Percentiles rank a stretch among this genome's conserved stretches.
These are phyloP conservation scores for Heteromeles arbutifolia DNA, from an alignment of 306 rosid genomes.

Conservation along the genomic window DNA sequence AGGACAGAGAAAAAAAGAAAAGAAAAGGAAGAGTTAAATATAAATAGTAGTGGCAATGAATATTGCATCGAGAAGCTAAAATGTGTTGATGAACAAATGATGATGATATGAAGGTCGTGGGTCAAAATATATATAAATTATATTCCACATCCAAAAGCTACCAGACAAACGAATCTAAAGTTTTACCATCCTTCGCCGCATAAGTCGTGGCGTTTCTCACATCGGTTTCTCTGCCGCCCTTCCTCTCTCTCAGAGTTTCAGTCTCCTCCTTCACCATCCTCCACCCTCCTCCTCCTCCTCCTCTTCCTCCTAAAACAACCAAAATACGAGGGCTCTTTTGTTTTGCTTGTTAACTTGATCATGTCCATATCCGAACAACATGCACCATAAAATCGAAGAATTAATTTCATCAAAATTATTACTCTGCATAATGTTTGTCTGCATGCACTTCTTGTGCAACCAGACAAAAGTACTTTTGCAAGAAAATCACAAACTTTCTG, in stretches of 20 bases:
- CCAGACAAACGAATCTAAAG: slow-evolving; percentile 54
- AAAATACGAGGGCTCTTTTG: slow-evolving; percentile 26
- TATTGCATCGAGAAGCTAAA: slow-evolving; percentile 39
- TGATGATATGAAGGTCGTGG: neutral
- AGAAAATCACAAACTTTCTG: slow-evolving; percentile 6
- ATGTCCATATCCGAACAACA: slow-evolving; percentile 16
- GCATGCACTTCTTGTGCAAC: neutral
- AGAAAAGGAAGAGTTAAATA: neutral
- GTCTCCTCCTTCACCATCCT: slow-evolving; percentile 3
- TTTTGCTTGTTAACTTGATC: slow-evolving; percentile 13
- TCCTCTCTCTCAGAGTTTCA: neutral
- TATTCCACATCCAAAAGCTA: slow-evolving; percentile 77
- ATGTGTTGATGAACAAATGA: slow-evolving; percentile 16
- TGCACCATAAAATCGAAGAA: slow-evolving; percentile 24
- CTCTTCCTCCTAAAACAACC: slow-evolving; percentile 19
- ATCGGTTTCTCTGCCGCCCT: slow-evolving; percentile 38
- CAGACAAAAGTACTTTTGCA: slow-evolving; percentile 25
- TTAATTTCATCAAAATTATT: neutral
- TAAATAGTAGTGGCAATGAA: neutral
- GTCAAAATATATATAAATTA: neutral
- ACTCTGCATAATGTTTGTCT: slow-evolving; percentile 10
- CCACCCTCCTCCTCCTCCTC: neutral
- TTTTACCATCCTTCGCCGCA: slow-evolving; percentile 51
- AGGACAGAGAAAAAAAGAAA: neutral
- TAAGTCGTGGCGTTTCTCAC: slow-evolving; percentile 63